Evolutionary conservation across 352 stramenopile genomes (phyloP).

Genomic region (Thraustochytrium sp.): DNA sequence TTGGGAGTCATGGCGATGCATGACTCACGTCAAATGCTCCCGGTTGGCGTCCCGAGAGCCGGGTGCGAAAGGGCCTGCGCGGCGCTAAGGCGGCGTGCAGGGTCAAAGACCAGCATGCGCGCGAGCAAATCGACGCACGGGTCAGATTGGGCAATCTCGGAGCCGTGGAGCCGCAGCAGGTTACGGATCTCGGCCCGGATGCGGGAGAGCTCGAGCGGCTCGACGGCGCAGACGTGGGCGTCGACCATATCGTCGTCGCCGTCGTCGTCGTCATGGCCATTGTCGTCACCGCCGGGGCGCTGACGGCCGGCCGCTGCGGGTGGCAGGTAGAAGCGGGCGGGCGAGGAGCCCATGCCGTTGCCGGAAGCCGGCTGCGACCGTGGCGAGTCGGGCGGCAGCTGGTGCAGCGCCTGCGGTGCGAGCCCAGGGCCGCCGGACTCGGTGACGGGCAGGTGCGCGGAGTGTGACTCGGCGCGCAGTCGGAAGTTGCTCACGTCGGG

Average conservation of each 20-base stretch:
- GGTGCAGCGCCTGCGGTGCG: too few species aligned
- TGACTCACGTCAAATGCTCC: too few species aligned
- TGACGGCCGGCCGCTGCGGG: not conserved
- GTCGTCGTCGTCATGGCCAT: not conserved
- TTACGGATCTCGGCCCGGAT: not conserved
- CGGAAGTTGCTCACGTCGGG: not conserved
- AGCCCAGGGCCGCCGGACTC: not conserved
- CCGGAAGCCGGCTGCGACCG: too few species aligned
- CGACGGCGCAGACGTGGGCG: not conserved
- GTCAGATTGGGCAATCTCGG: slow-evolving; percentile 10
- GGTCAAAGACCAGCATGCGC: slow-evolving; percentile 82
- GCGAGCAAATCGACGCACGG: slow-evolving; percentile 71
- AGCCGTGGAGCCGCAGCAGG: not conserved
- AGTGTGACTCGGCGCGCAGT: not conserved
- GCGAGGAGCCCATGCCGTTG: too few species aligned
- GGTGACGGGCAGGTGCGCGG: not conserved
- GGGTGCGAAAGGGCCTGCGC: slow-evolving; percentile 77
- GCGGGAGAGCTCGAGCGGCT: not conserved
- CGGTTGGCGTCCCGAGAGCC: slow-evolving; percentile 53
- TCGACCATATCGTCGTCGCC: not conserved
- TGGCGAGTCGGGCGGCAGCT: too few species aligned
- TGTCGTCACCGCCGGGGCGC: not conserved
- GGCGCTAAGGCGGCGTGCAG: slow-evolving; percentile 80
- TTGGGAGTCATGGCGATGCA: too few species aligned
- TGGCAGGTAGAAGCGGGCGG: too few species aligned